These are phyloP conservation scores for Wolfiporia cocos DNA, from an alignment of 1,284 basidiomycete species.

Conservation along the genomic window DNA sequence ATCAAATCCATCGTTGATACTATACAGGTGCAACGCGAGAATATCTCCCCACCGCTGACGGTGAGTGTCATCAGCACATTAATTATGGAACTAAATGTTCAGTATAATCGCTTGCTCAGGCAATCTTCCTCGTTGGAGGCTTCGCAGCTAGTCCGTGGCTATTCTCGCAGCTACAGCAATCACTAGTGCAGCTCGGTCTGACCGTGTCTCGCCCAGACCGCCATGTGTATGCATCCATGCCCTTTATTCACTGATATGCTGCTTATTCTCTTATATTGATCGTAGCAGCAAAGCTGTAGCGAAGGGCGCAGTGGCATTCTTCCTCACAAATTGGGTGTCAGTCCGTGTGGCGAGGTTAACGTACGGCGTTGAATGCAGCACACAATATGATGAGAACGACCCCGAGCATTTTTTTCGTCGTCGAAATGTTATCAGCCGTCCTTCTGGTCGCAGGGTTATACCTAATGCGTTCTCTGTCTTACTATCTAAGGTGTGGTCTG, in stretches of 20 bases:
- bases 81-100: not conserved
- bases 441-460: not conserved
- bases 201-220: constrained; percentile 38
- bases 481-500: not conserved
- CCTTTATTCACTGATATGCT: not conserved
- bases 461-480: constrained; percentile 5
- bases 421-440: not conserved
- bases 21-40: constrained; percentile 25
- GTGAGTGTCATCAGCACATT: too few species aligned
- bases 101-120: too few species aligned
- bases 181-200: constrained; percentile 25
- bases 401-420: constrained; percentile 13
- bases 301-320: constrained; percentile 29
- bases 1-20: constrained; percentile 26
- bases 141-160: constrained; percentile 35
- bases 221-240: constrained; percentile 24
- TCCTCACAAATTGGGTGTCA: constrained; percentile 30
- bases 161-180: constrained; percentile 21
- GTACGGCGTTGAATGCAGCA: constrained; percentile 26
- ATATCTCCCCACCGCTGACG: too few species aligned
- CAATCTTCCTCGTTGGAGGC: constrained; percentile 33
- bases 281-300: constrained; percentile 27
- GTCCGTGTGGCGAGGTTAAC: constrained; percentile 28
- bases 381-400: constrained; percentile 12
- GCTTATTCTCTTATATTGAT: not conserved